Evolutionary conservation across 2,329 filamentous ascomycete species (phyloP).

Genomic region (Podosphaera fusca): DNA sequence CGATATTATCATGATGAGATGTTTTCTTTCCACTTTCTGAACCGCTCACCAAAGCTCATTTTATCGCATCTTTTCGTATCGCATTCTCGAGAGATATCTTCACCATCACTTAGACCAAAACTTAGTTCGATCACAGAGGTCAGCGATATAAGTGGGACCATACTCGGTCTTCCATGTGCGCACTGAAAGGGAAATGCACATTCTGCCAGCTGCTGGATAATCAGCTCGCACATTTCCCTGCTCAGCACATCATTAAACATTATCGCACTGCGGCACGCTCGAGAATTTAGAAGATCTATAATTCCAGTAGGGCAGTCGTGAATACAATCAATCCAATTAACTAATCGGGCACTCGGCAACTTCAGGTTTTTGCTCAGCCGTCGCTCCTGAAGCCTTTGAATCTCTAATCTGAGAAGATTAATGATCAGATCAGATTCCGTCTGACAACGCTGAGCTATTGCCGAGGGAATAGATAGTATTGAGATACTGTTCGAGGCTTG

Average conservation of each 20-base stretch:
- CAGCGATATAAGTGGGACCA: constrained; percentile 37
- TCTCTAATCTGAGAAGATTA: constrained; percentile 49
- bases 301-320: constrained; percentile 52
- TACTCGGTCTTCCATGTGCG: constrained; percentile 51
- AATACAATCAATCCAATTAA: constrained; percentile 35
- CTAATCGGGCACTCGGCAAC: not conserved
- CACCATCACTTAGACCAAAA: too few relatives aligned
- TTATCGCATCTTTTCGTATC: too few relatives aligned
- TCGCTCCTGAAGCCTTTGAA: constrained; percentile 34
- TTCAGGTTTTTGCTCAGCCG: not conserved
- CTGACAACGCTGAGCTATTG: constrained; percentile 54
- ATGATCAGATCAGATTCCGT: constrained; percentile 48
- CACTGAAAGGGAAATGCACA: constrained; percentile 64
- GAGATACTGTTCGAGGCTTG: constrained; percentile 16
- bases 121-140: not conserved
- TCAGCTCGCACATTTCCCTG: constrained; percentile 28
- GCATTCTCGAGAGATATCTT: too few relatives aligned
- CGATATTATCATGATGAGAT: too few relatives aligned
- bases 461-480: constrained; percentile 39
- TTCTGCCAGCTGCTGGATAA: constrained; percentile 32
- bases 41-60: too few relatives aligned
- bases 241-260: constrained; percentile 63
- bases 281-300: constrained; percentile 51
- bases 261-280: constrained; percentile 56
- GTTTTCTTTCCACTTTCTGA: too few relatives aligned